Base-by-base conservation (phyloP, 2,329 filamentous ascomycete species). In the Curvularia spicifera region DNA sequence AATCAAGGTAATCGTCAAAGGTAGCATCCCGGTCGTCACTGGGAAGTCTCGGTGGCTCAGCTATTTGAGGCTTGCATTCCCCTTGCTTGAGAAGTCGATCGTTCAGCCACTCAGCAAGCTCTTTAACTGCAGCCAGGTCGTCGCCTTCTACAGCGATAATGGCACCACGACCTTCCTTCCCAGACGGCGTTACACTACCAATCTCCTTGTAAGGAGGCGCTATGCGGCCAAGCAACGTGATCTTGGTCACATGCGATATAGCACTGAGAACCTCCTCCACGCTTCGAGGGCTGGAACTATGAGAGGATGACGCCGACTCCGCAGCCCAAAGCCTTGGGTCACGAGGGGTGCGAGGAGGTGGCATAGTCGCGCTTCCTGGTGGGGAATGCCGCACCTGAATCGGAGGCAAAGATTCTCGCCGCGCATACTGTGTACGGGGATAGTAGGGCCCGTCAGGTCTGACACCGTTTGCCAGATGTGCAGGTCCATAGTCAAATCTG, bases 111-210 rank as follows among this genome's bases (percentile, higher is more conserved):
- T 83, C 81, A 53, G 89, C 84, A 20, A 97, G 85, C 18, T 85
- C 83, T 3, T 82, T 79, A 3, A 91, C 87, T 4, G 91, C 85
- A 9, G 84, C 81, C 1, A 79, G 75, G 56, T 89, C 85, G 18
- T 89, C 83, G 0, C 93, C 93, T 76, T 98, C 94, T 28, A 98
- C 80, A 0, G 91, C 89, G 61, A 98, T 88, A 37, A 97, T 85
- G 0, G 90, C 86, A 0, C 94, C 93, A n/a, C 93, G 85, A 6
- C 81, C 79, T 24, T 40, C 47, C 20, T 65, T 68, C 81, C 77
- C 58, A 8, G 64, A 65, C 2, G 71, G 66, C 18, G 64, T 72
- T 5, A 63, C 60, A 6, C 63, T 60, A 7, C 65, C 64, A 20
- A 68, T 64, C 2, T 69, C 68, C 50, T 73, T 73, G 13, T 91